phyloP scores from a whole-genome alignment of 495 filamentous ascomycete species.

The Evansstolkia leycettana region DNA sequence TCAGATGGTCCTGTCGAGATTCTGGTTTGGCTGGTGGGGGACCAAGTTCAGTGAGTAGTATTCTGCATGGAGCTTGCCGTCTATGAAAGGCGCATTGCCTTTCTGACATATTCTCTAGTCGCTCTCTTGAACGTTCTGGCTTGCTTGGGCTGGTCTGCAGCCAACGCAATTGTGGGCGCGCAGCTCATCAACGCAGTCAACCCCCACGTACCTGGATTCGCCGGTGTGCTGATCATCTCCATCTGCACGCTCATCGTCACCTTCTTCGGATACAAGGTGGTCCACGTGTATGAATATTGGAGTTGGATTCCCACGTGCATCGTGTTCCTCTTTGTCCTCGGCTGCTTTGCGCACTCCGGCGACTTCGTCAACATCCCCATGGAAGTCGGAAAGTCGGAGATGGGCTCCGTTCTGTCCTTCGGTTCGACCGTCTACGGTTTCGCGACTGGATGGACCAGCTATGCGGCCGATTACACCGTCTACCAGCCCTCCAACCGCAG shows the following conservation, averaged over 20 bases:
- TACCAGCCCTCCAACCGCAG: conserved; percentile 58
- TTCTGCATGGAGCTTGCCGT: too few species aligned
- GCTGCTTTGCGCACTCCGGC: conserved; percentile 63
- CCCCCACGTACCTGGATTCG: conserved; percentile 53
- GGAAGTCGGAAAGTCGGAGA: conserved; percentile 44
- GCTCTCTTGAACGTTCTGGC: conserved; percentile 66
- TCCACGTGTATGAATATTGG: conserved; percentile 72
- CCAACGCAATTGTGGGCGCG: conserved; percentile 73
- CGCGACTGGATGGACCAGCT: conserved; percentile 69
- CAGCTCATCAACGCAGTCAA: conserved; percentile 74
- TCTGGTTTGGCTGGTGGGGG: conserved; percentile 65
- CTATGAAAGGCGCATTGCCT: too few species aligned
- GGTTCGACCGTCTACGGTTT: conserved; percentile 66
- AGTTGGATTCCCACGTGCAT: conserved; percentile 69
- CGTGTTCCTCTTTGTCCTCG: conserved; percentile 67
- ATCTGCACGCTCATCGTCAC: conserved; percentile 58
- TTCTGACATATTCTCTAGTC: conserved; percentile 26
- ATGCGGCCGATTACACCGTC: conserved; percentile 73
- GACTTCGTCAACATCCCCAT: conserved; percentile 58
- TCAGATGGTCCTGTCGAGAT: conserved; percentile 78
- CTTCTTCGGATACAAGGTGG: conserved; percentile 67
- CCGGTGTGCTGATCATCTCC: conserved; percentile 68
- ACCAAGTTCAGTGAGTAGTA: conserved; percentile 62
- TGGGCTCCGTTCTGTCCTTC: conserved; percentile 57
- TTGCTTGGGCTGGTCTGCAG: conserved; percentile 65